Base-by-base conservation (phyloP, 139 green algal species). In the Astrephomene gubernaculifera region DNA sequence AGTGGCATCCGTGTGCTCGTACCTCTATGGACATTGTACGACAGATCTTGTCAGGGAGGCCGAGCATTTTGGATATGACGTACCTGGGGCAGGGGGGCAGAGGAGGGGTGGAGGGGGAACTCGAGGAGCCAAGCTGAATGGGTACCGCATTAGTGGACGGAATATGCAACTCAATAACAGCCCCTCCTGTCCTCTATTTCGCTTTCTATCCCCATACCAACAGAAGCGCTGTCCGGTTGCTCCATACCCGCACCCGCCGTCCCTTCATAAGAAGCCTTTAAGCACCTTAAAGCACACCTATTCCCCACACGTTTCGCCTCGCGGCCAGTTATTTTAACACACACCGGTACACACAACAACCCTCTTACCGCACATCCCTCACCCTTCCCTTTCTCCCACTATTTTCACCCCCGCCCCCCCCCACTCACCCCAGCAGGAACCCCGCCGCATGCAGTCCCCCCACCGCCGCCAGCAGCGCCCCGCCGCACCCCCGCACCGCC, bases 11-110 rank as follows among this genome's bases (percentile, higher is more conserved):
- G 49, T 57, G 17, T 17, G 49, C 12, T 57, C 49, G 57, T 24
- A 29, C 75, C 78, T 84, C 91, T 25, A 96, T 94, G 83, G 87
- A 90, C 61, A 90, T 93, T 39, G 94, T 96, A 38, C 93, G 82
- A 5, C 91, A 91, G 27, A 88, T 84, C 6, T 65, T 79, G 71
- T 93, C 90, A 0, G 79, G 83, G 21, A 94, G 63, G n/a, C 90
- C 88, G 39, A 93, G 24, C 22, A 60, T n/a, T 12, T 71, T 83
- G 2, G 87, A 88, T 5, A 93, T 71, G 4, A 75, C 27, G 81
- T 75, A 81, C 2, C 68, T 86, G 70, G n/a, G n/a, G n/a, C n/a
- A n/a, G n/a, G n/a, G n/a, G n/a, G n/a, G n/a, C n/a, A n/a, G n/a
- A n/a, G n/a, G n/a, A n/a, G n/a, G n/a, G n/a, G n/a, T n/a, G n/a